Conservation (phyloP, 495 filamentous ascomycete species). For the Apodospora peruviana region DNA sequence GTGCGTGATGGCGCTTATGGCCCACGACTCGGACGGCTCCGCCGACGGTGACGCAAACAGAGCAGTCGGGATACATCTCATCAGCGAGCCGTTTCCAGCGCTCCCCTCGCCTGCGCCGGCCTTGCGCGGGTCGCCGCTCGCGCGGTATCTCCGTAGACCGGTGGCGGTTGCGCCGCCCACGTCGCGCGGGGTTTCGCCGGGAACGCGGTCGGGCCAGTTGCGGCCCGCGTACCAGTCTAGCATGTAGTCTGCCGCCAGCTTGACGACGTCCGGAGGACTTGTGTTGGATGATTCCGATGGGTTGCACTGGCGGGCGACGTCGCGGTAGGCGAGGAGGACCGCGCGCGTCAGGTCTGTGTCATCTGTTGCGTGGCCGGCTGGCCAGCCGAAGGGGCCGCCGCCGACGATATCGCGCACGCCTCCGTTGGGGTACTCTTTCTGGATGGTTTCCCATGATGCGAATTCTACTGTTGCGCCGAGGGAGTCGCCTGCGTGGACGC, state of each 20-base stretch:
- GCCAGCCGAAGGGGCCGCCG: conserved; percentile 24
- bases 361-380: conserved; percentile 17
- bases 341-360: conserved; percentile 15
- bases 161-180: conserved; percentile 19
- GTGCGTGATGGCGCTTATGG: conserved; percentile 19
- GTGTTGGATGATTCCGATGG: not conserved
- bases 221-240: conserved; percentile 21
- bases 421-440: conserved; percentile 7
- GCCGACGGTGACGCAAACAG: conserved; percentile 6
- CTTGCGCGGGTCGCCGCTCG: conserved; percentile 1
- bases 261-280: not conserved
- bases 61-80: conserved; percentile 24
- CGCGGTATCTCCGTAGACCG: conserved; percentile 14
- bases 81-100: conserved; percentile 22
- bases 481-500: conserved; percentile 28
- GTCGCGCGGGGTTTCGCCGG: conserved; percentile 11
- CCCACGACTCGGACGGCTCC: conserved; percentile 4
- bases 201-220: conserved; percentile 17
- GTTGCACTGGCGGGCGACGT: not conserved
- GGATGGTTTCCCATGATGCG: conserved; percentile 17
- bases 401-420: conserved; percentile 22
- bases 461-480: conserved; percentile 30
- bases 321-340: conserved; percentile 17
- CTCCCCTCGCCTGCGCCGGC: conserved; percentile 18
- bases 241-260: conserved; percentile 16